Evolutionary conservation across 768 basidiomycete species (phyloP).

Genomic region (Xerocomellus amylosporus): DNA sequence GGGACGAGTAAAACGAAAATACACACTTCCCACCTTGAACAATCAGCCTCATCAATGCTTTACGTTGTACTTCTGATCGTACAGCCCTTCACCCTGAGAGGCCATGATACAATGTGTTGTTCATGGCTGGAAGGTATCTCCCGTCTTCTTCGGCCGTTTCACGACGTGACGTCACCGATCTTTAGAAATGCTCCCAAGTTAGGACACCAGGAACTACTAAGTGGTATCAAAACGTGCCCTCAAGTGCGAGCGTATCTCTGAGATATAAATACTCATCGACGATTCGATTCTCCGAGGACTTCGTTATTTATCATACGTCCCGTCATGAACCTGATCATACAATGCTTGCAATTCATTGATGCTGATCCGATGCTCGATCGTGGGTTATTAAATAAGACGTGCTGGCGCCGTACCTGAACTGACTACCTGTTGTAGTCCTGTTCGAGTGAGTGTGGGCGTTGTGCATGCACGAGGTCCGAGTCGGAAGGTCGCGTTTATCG

Average conservation of each 20-base stretch:
- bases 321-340: not conserved
- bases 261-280: not conserved
- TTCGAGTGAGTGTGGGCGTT: not conserved
- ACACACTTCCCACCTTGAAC: not conserved
- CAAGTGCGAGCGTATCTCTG: not conserved
- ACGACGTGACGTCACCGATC: not conserved
- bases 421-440: not conserved
- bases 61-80: not conserved
- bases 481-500: not conserved
- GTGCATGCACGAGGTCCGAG: conserved; percentile 5
- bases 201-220: not conserved
- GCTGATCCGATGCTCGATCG: not conserved
- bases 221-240: not conserved
- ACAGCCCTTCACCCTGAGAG: not conserved
- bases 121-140: not conserved
- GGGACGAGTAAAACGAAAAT: not conserved
- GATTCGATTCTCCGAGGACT: conserved; percentile 14
- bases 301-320: not conserved
- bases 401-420: not conserved
- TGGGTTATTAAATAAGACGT: not conserved
- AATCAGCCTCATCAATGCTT: not conserved
- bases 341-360: not conserved
- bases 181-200: conserved; percentile 1
- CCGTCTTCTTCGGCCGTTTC: conserved; percentile 4
- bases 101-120: not conserved